These are phyloP conservation scores for Schwanniomyces vanrijiae DNA, from an alignment of 805 yeast species.

Conservation along the genomic window DNA sequence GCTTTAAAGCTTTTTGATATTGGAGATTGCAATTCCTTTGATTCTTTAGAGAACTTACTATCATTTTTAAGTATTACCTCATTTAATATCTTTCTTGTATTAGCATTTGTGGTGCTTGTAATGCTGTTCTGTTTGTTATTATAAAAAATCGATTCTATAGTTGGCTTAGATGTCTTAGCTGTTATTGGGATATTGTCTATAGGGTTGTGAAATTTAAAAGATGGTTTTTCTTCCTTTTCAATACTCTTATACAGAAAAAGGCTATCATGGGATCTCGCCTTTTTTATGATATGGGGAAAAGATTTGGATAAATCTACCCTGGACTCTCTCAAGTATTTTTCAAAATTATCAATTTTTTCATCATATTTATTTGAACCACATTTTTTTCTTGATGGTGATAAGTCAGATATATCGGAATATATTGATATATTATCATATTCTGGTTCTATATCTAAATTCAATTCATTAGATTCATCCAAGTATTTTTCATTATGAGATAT, in stretches of 20 bases:
- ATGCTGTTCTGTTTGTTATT: slow-evolving; percentile 3
- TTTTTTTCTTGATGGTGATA: slow-evolving; percentile 14
- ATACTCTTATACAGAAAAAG: slow-evolving; percentile 10
- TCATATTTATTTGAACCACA: background rate
- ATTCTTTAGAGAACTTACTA: background rate
- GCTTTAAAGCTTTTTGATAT: slow-evolving; percentile 5
- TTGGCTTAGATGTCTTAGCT: slow-evolving; percentile 20
- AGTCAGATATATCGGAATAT: slow-evolving; percentile 22
- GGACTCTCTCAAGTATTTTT: slow-evolving; percentile 31
- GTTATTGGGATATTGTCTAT: slow-evolving; percentile 22
- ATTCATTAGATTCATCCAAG: slow-evolving; percentile 5
- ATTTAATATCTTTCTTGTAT: slow-evolving; percentile 14
- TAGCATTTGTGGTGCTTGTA: slow-evolving; percentile 6
- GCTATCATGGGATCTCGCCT: slow-evolving; percentile 27
- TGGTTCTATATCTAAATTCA: background rate
- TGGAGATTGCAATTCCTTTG: slow-evolving; percentile 2
- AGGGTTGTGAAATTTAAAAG: slow-evolving; percentile 39
- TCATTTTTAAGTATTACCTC: slow-evolving; percentile 15
- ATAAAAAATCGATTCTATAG: slow-evolving; percentile 31
- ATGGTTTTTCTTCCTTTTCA: background rate
- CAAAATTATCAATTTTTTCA: slow-evolving; percentile 27
- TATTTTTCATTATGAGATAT: background rate
- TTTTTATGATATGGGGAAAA: slow-evolving; percentile 26
- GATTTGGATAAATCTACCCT: slow-evolving; percentile 29
- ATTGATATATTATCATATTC: slow-evolving; percentile 19